Percentiles rank a stretch among this genome's conserved stretches.
phyloP scores from a whole-genome alignment of 73 alveolate species.

The Paramecium sexaurelia region DNA sequence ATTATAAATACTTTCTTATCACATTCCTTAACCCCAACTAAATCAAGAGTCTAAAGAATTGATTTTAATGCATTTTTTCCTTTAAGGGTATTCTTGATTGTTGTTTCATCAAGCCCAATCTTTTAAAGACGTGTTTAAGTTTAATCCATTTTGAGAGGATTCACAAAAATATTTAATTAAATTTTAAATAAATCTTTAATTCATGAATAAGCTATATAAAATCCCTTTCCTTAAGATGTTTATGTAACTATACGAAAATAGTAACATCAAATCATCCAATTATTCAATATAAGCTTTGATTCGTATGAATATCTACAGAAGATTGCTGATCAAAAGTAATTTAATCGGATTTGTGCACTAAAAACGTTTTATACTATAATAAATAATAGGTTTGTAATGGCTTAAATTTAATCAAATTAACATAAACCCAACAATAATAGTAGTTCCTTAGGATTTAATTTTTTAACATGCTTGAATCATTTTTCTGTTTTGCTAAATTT shows the following conservation, averaged over 20 bases:
- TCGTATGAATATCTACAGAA: background rate
- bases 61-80: conserved; percentile 46
- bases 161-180: conserved; percentile 21
- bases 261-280: background rate
- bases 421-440: background rate
- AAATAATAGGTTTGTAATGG: background rate
- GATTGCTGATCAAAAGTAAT: background rate
- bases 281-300: background rate
- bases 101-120: conserved; percentile 36
- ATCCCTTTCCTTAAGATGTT: background rate
- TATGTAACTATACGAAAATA: background rate
- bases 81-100: conserved; percentile 9
- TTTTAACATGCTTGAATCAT: background rate
- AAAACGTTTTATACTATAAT: background rate
- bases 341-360: background rate
- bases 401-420: background rate
- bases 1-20: conserved; percentile 30
- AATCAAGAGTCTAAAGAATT: conserved; percentile 4
- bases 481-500: background rate
- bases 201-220: conserved; percentile 1
- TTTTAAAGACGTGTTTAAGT: background rate
- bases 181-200: background rate
- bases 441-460: background rate
- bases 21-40: background rate
- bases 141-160: conserved; percentile 20